These are phyloP conservation scores for Plasmodium adleri DNA, from an alignment of 169 alveolate genomes.

Conservation along the genomic window DNA sequence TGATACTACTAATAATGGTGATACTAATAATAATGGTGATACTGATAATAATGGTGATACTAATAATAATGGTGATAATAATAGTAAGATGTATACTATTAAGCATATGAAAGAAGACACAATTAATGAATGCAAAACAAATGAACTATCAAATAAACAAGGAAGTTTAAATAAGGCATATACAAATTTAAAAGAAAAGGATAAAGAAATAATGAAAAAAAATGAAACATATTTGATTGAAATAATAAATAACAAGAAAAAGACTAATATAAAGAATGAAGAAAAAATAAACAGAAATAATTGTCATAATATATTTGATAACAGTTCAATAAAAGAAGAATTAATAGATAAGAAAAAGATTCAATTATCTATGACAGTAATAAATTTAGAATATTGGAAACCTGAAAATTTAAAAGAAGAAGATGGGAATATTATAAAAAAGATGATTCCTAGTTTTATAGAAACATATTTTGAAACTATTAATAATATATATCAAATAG, in stretches of 20 bases:
- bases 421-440: slow-evolving; percentile 22
- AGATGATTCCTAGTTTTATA: slow-evolving; percentile 24
- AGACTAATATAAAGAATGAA: neutral
- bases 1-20: neutral
- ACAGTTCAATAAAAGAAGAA: neutral
- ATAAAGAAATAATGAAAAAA: too few relatives aligned
- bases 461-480: slow-evolving; percentile 23
- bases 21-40: neutral
- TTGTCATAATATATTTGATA: neutral
- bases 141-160: too few relatives aligned
- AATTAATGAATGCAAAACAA: neutral
- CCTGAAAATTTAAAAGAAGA: slow-evolving; percentile 58
- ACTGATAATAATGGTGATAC: too few relatives aligned
- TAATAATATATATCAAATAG: slow-evolving; percentile 54
- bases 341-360: neutral
- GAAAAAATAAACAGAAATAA: neutral
- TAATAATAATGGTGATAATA: neutral
- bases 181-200: too few relatives aligned
- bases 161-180: too few relatives aligned
- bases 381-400: slow-evolving; percentile 63
- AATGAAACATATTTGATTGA: neutral
- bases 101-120: neutral
- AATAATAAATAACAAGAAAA: neutral
- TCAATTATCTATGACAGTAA: slow-evolving; percentile 49
- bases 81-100: neutral